phyloP scores from a whole-genome alignment of 805 yeast genomes.

The Teunomyces tritomae region DNA sequence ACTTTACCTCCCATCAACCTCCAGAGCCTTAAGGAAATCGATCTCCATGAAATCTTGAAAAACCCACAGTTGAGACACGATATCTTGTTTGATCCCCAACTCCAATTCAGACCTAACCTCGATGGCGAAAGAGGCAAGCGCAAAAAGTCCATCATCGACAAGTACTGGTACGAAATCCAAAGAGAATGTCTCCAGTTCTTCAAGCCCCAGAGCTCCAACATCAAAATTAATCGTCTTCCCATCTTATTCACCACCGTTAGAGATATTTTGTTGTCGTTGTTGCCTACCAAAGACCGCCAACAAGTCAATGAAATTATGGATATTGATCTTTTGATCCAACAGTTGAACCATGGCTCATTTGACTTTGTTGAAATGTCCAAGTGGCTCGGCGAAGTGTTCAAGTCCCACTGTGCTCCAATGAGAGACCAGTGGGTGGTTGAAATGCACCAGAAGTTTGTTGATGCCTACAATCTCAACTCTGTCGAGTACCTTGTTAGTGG shows the following conservation, averaged over 20 bases:
- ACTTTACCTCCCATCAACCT: slow-evolving; percentile 80
- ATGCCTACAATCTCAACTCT: slow-evolving; percentile 47
- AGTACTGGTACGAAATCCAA: slow-evolving; percentile 78
- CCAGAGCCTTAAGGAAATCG: slow-evolving; percentile 80
- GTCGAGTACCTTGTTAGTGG: slow-evolving; percentile 64
- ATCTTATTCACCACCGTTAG: slow-evolving; percentile 73
- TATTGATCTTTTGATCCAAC: slow-evolving; percentile 72
- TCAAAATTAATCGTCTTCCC: slow-evolving; percentile 51
- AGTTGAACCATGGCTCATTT: slow-evolving; percentile 65
- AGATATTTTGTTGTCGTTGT: slow-evolving; percentile 68
- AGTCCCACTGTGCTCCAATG: slow-evolving; percentile 94
- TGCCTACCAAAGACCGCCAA: slow-evolving; percentile 73
- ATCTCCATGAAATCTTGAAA: slow-evolving; percentile 80
- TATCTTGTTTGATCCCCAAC: slow-evolving; percentile 84
- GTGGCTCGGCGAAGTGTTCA: slow-evolving; percentile 76
- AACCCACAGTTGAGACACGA: slow-evolving; percentile 94
- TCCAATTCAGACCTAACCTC: slow-evolving; percentile 86
- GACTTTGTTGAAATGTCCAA: slow-evolving; percentile 67
- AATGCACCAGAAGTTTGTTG: slow-evolving; percentile 61
- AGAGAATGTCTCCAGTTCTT: slow-evolving; percentile 56
- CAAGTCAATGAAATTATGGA: slow-evolving; percentile 72
- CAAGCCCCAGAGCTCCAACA: slow-evolving; percentile 9
- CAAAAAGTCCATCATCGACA: slow-evolving; percentile 71
- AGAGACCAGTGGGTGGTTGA: slow-evolving; percentile 86
- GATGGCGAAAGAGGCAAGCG: slow-evolving; percentile 88